Evolutionary conservation across 1,284 basidiomycete genomes (phyloP), one percentile per base, ranked within the genome.

Genomic region (Sporisorium graminicola): DNA sequence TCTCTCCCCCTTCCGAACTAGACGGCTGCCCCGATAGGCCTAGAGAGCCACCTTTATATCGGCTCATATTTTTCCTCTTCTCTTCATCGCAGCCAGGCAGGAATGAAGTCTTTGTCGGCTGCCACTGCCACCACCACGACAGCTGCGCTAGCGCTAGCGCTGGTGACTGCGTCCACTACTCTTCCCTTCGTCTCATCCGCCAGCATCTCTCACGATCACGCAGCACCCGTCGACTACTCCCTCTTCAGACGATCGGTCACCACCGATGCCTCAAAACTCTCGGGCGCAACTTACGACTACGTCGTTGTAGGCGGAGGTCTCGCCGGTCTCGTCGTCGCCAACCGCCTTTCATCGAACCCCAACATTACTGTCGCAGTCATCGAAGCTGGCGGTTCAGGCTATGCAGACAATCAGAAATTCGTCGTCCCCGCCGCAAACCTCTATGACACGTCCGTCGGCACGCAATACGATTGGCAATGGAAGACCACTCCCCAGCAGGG

Each of bases 261-360:
- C 44, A 29, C 49, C 37, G 58, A 72, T 26, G 60, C 76, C 12
- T 50, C 66, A 43, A 44, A 52, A 5, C 61, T 81, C 43, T 44
- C 64, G 10, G 67, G 59, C 16, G 35, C 65, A 46, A 67, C 69
- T 2, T 82, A 76, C 58, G 91, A 84, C 76, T 84, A 83, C 44
- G 54, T 85, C 51, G 65, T 84, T 26, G 71, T 83, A 35, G 82
- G 82, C 13, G 82, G 81, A 31, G 96, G 96, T 2, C 94, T 94
- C 27, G 80, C 82, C 3, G 82, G 82, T 26, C 65, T 84, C 8
- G 70, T 72, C 3, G 74, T 84, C 7, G 82, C 82, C 12, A 67
- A 68, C 6, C 73, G 82, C 0, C 72, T 84, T 18, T 76, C 79
- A 0, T 72, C 80, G 33, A 77, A 84, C 56, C 56, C 71, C 16